Evolutionary conservation across 148 eudicot genomes (phyloP), one percentile per base, ranked within the genome.

Genomic region (Talinum fruticosum): DNA sequence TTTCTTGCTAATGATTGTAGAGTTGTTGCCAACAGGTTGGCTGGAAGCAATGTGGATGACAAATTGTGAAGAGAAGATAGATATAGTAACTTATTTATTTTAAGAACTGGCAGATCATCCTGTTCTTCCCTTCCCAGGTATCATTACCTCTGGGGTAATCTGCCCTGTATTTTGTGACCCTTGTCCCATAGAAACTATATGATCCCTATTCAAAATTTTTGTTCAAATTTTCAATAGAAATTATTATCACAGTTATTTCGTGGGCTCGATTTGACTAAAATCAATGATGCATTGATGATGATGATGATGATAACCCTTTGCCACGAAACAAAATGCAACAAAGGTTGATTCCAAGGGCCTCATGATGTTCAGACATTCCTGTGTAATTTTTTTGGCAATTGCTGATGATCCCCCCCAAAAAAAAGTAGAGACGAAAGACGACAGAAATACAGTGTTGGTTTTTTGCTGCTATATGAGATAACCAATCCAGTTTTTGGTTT

Each of bases 101-200:
- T 82, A 73, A 68, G 8, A 72, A 54, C 67, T 35, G 73, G 79
- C 21, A 29, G 79, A 71, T 78, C 79, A 75, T 45, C 61, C 76
- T 61, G 77, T 66, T 81, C 77, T 66, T 73, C 77, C 72, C 71
- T 14, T 7, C 73, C 49, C 73, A 74, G 38, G 71, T 66, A 73
- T n/a, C 24, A 23, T 57, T 24, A 64, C 79, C 83, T 81, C 36
- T 78, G 85, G n/a, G n/a, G n/a, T n/a, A n/a, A 83, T 83, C 86
- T 78, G 75, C 86, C 76, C 77, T 88, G 89, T 87, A 88, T 78
- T 59, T 83, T 86, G 87, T 76, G 74, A 82, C 86, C 82, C 28
- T 72, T 89, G 82, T 86, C 83, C 87, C 87, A 87, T 85, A 89
- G 90, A 78, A 86, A 83, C 28, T 81, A 79, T 75, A 81, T 70